Evolutionary conservation across 179 eudicot species (phyloP).

Genomic region (Gypsophila paniculata): DNA sequence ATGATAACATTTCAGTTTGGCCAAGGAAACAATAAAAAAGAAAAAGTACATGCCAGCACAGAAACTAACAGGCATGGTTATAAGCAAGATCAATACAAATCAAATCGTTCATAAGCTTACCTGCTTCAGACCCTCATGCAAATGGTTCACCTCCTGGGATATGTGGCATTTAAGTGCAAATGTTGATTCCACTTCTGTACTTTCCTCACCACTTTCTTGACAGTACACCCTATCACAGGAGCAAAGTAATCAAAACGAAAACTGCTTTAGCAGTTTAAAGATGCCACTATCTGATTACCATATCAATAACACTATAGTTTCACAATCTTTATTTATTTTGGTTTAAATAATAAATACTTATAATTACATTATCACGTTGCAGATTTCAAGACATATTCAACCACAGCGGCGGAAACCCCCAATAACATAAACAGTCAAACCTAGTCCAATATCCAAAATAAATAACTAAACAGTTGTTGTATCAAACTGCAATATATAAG

Average conservation of each 20-base stretch:
- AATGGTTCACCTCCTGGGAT: constrained; percentile 94
- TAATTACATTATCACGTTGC: background rate
- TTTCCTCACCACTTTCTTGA: constrained; percentile 96
- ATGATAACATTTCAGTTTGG: background rate
- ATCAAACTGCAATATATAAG: background rate
- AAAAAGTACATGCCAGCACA: background rate
- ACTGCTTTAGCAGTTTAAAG: constrained; percentile 10
- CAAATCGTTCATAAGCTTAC: constrained; percentile 40
- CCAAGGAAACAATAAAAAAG: background rate
- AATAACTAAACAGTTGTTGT: background rate
- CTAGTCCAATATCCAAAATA: too few relatives aligned
- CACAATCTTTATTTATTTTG: background rate
- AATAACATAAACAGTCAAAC: background rate
- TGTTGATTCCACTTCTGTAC: constrained; percentile 73
- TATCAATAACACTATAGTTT: background rate
- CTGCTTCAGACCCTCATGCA: constrained; percentile 86
- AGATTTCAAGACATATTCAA: background rate
- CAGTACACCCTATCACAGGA: constrained; percentile 65
- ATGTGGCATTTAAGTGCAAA: constrained; percentile 93
- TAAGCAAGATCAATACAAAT: background rate
- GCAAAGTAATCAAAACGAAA: background rate
- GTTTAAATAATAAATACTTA: background rate
- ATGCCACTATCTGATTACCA: constrained; percentile 4
- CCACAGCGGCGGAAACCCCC: background rate
- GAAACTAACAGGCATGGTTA: background rate